These are phyloP conservation scores for Malus asiatica DNA, from an alignment of 306 rosid species.

Conservation along the genomic window DNA sequence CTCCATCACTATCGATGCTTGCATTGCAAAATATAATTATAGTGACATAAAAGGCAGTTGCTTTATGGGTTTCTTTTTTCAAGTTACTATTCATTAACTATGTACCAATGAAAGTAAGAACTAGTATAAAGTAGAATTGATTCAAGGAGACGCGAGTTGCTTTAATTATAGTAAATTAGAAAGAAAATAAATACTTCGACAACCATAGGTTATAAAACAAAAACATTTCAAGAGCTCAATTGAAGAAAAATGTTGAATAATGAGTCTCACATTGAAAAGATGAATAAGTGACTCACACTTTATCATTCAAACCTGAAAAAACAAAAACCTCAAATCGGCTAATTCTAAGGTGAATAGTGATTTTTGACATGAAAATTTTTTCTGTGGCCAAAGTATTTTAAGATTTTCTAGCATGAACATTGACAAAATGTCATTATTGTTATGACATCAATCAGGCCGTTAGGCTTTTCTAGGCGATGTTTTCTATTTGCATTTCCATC, in stretches of 20 bases:
- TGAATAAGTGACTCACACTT: not conserved
- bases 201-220: not conserved
- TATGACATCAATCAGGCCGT: fast-evolving
- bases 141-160: not conserved
- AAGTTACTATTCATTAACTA: not conserved
- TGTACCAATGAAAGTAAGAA: not conserved
- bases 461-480: no score
- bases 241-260: not conserved
- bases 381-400: no score
- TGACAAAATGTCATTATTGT: no score
- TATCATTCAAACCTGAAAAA: not conserved
- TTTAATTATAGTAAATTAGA: not conserved
- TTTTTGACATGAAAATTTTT: not conserved
- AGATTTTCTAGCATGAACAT: no score
- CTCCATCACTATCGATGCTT: not conserved
- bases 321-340: not conserved
- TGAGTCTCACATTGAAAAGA: not conserved
- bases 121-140: not conserved
- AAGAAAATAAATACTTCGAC: not conserved
- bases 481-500: no score
- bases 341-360: not conserved
- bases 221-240: not conserved
- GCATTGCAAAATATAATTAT: not conserved
- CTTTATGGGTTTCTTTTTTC: not conserved
- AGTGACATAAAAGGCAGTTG: not conserved